Conservation (phyloP, 768 basidiomycete species). For the Podaxis sp. region DNA sequence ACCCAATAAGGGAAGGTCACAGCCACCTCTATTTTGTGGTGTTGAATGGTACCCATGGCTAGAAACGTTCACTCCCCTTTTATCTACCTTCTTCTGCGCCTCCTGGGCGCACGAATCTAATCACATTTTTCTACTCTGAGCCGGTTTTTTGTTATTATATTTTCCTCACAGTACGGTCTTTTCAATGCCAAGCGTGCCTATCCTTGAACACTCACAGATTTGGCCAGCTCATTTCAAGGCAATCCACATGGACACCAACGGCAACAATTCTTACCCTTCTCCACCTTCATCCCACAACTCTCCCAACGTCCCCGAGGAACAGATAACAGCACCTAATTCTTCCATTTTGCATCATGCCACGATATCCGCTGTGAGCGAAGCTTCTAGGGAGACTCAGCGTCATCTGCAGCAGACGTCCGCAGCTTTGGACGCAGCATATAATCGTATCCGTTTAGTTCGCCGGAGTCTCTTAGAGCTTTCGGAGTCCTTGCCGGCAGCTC, state of each 20-base stretch:
- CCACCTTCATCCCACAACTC: constrained; percentile 26
- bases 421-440: constrained; percentile 55
- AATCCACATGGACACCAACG: constrained; percentile 24
- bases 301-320: constrained; percentile 17
- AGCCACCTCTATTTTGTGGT: constrained; percentile 9
- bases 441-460: constrained; percentile 54
- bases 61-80: neutral
- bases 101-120: neutral
- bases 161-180: neutral
- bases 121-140: neutral
- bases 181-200: neutral
- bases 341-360: constrained; percentile 13
- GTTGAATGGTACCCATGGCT: neutral
- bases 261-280: constrained; percentile 28
- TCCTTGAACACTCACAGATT: neutral
- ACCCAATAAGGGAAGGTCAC: constrained; percentile 10
- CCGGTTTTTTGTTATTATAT: neutral
- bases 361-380: constrained; percentile 10
- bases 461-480: constrained; percentile 47
- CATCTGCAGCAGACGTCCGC: constrained; percentile 50
- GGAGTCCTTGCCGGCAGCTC: constrained; percentile 29
- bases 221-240: constrained; percentile 7
- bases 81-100: neutral
- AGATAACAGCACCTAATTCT: neutral
- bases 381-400: constrained; percentile 29